Conservation (phyloP, 108 stramenopile genomes). For the Cyclotella kingstonii region DNA sequence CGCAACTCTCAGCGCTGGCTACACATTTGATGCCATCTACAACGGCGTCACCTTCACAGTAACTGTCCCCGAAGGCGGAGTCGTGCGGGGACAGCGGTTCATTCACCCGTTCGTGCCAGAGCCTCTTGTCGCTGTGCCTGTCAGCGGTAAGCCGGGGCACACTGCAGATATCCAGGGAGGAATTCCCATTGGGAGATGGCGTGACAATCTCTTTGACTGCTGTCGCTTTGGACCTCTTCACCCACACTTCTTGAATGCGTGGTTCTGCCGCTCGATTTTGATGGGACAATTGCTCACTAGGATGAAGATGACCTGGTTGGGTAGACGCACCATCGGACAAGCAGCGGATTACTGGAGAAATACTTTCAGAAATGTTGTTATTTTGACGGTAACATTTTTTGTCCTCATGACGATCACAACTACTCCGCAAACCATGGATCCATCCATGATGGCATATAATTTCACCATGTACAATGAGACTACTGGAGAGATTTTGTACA, state of each 20-base stretch:
- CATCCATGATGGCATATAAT: neutral
- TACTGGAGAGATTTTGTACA: no score
- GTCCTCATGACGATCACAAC: slow-evolving; percentile 1
- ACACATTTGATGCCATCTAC: slow-evolving; percentile 45
- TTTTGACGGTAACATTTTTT: slow-evolving; percentile 13
- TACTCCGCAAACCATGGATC: slow-evolving; percentile 7
- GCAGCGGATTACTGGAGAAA: slow-evolving; percentile 26
- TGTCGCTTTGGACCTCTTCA: slow-evolving; percentile 40
- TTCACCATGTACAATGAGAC: neutral
- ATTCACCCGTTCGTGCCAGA: slow-evolving; percentile 28
- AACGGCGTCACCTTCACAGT: slow-evolving; percentile 45
- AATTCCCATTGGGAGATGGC: slow-evolving; percentile 51
- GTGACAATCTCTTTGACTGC: slow-evolving; percentile 46
- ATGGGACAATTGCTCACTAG: slow-evolving; percentile 45
- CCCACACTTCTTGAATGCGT: slow-evolving; percentile 33
- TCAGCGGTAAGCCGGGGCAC: no score
- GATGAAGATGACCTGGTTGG: slow-evolving; percentile 59
- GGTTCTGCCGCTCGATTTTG: slow-evolving; percentile 45
- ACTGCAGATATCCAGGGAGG: no score
- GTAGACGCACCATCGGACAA: slow-evolving; percentile 21
- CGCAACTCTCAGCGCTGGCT: slow-evolving; percentile 39
- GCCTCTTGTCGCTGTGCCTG: neutral
- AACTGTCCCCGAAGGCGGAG: slow-evolving; percentile 49
- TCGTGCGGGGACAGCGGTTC: slow-evolving; percentile 44
- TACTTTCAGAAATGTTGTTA: slow-evolving; percentile 24